A percentile compares a stretch with the other conserved stretches of the same genome.
Conservation (phyloP, 108 stramenopile species). For the Fragilaria crotonensis region DNA sequence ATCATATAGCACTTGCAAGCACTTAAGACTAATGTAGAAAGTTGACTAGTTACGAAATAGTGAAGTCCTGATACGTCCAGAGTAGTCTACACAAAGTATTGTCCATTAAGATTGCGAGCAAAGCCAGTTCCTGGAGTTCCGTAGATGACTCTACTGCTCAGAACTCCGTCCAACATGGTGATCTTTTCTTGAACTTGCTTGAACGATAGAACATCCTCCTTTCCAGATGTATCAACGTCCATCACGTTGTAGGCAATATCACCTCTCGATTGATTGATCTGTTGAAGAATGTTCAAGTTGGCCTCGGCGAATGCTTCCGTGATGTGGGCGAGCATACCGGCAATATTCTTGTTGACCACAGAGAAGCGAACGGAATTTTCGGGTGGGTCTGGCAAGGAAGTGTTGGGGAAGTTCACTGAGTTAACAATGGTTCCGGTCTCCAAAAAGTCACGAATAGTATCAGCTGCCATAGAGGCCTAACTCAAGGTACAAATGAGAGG, state of each 20-base stretch:
- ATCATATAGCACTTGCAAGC: too few relatives aligned
- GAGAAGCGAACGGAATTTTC: slow-evolving; percentile 71
- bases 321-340: slow-evolving; percentile 83
- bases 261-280: slow-evolving; percentile 84
- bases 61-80: too few relatives aligned
- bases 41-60: too few relatives aligned
- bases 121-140: slow-evolving; percentile 79
- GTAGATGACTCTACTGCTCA: slow-evolving; percentile 70
- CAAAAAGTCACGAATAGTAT: slow-evolving; percentile 80
- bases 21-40: too few relatives aligned
- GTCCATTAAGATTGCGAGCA: slow-evolving; percentile 81
- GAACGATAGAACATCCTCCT: slow-evolving; percentile 52
- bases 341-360: slow-evolving; percentile 85
- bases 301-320: slow-evolving; percentile 68
- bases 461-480: slow-evolving; percentile 83
- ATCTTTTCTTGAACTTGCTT: slow-evolving; percentile 81
- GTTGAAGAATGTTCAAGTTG: slow-evolving; percentile 83
- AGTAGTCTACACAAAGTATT: slow-evolving; percentile 87
- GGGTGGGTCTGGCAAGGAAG: slow-evolving; percentile 48
- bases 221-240: slow-evolving; percentile 67
- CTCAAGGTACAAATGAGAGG: neutral
- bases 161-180: slow-evolving; percentile 84
- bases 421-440: slow-evolving; percentile 81
- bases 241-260: slow-evolving; percentile 89
- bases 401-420: slow-evolving; percentile 88